Evolutionary conservation across 225 moss, liverwort and hornwort species (phyloP).

Genomic region (Sphagnum contortum): DNA sequence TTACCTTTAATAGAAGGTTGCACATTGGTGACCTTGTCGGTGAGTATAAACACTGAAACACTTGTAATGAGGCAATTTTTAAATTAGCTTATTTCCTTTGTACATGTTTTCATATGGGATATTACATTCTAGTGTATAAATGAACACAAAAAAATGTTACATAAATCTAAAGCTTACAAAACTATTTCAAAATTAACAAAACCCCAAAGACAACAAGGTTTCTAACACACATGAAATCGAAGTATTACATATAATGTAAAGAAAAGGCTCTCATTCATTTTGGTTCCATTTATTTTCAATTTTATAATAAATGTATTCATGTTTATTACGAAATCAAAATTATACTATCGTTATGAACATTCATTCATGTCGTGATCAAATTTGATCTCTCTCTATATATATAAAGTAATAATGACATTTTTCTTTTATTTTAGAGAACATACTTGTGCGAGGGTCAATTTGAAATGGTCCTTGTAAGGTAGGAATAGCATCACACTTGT

Average conservation of each 20-base stretch:
- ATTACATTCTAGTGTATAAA: background rate
- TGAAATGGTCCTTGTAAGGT: slow-evolving; percentile 53
- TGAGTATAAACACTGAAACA: slow-evolving; percentile 32
- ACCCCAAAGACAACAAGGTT: no score
- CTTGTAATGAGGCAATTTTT: background rate
- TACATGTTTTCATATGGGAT: background rate
- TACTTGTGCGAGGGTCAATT: slow-evolving; percentile 52
- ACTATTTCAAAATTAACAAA: background rate
- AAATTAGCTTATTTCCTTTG: background rate
- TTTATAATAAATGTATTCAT: no score
- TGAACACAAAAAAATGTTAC: background rate
- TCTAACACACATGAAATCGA: no score
- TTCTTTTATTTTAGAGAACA: background rate
- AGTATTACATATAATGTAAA: no score
- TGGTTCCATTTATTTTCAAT: no score
- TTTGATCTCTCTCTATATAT: no score
- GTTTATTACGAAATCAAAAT: no score
- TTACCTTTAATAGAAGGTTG: slow-evolving; percentile 36
- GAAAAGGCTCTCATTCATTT: no score
- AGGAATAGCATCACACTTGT: slow-evolving; percentile 35
- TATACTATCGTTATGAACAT: no score
- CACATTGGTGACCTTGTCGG: slow-evolving; percentile 46
- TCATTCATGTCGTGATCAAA: no score
- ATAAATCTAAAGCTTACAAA: background rate
- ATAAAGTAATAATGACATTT: no score